Percentiles rank a stretch among this genome's conserved stretches.
These are phyloP conservation scores for Aleurites moluccanus DNA, from an alignment of 441 rosid species.

Conservation along the genomic window DNA sequence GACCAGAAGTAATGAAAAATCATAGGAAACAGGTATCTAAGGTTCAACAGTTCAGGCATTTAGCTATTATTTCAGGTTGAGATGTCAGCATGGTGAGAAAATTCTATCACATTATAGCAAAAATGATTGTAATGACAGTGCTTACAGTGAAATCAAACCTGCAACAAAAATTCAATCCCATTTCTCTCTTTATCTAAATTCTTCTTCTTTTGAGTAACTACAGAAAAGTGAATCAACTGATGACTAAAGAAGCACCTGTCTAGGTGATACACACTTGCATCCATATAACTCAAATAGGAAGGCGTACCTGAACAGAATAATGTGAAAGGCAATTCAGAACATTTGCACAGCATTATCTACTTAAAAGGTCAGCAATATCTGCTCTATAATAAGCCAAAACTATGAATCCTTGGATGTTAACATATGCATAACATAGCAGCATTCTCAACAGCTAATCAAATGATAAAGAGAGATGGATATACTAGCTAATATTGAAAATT, in stretches of 20 bases:
- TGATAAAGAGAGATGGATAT: background rate
- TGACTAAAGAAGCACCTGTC: background rate
- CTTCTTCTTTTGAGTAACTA: background rate
- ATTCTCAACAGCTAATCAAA: background rate
- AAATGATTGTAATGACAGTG: background rate
- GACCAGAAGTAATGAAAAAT: background rate
- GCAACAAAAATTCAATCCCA: background rate
- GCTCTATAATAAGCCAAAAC: constrained; percentile 6
- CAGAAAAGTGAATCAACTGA: background rate
- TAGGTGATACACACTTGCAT: background rate
- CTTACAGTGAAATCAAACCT: background rate
- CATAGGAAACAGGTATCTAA: background rate
- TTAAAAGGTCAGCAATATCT: background rate
- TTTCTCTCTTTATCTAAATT: background rate
- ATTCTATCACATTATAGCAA: background rate
- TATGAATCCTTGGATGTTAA: background rate
- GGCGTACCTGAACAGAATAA: constrained; percentile 4
- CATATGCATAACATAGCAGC: background rate
- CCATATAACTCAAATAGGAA: background rate
- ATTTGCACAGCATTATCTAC: background rate
- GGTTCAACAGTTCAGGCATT: background rate
- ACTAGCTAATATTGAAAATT: constrained; percentile 1
- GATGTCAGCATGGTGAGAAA: background rate
- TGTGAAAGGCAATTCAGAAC: background rate
- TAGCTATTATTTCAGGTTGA: background rate